Evolutionary conservation across 2,329 filamentous ascomycete genomes (phyloP), one percentile per base, ranked within the genome.

Genomic region (Fusarium zealandicum): DNA sequence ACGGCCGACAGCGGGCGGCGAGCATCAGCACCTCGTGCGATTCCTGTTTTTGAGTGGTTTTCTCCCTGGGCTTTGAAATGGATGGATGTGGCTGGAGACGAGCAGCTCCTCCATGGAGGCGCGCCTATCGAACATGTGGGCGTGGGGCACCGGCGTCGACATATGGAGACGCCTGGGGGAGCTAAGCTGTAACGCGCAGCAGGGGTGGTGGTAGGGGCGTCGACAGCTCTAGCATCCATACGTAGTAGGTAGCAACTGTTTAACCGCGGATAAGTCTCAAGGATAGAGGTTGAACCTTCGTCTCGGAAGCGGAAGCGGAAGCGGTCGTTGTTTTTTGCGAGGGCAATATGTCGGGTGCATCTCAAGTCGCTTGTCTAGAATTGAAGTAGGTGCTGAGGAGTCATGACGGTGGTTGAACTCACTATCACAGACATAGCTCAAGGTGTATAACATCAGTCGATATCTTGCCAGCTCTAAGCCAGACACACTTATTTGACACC

Each of bases 81-180:
- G 50, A 31, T 28, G 45, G 45, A 41, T 41, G 28, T 18, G 41
- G 20, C 45, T 48, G 44, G 35, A 61, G 20, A 27, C 51, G 33
- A 30, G 31, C 35, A 42, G 40, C 35, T 54, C 38, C 55, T 47
- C 46, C 37, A 46, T 35, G 51, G 59, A 66, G 63, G 61, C 53
- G 63, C 61, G 54, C 61, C 63, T 66, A 63, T 66, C 51, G 54
- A 57, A 47, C 44, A 38, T 41, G 43, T 22, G 40, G 39, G 27
- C 37, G 45, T 41, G 52, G 40, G 51, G 33, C 48, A 52, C 31
- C 44, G 41, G 46, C 35, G 46, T 57, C 51, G 45, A 53, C 50
- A 32, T 27, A 62, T 43, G 54, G 31, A 41, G 40, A 52, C 38
- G 14, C 17, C 48, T 44, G 35, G 51, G 45, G 28, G 50, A 59